These are phyloP conservation scores for Suillus cothurnatus DNA, from an alignment of 768 basidiomycete genomes.

Conservation along the genomic window DNA sequence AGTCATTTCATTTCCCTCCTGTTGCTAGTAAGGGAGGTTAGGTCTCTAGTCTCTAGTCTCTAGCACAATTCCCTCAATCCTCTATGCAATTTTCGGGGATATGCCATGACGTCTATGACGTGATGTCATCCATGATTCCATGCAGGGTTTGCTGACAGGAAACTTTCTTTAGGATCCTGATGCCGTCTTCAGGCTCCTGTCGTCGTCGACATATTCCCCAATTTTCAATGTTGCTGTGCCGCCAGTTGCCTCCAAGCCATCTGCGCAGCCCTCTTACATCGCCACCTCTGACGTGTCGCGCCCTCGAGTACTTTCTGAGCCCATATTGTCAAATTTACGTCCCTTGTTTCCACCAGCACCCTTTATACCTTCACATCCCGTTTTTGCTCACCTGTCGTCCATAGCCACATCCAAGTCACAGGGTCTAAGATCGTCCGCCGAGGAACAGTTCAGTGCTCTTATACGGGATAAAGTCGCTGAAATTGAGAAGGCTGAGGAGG, in stretches of 20 bases:
- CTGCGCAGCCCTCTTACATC: conserved; percentile 29
- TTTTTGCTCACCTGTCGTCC: conserved; percentile 64
- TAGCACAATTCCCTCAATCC: conserved; percentile 4
- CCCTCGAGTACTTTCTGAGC: conserved; percentile 22
- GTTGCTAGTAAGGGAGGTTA: background rate
- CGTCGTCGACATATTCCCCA: conserved; percentile 46
- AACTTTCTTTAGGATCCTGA: conserved; percentile 27
- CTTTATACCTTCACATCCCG: conserved; percentile 73
- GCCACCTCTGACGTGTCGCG: conserved; percentile 32
- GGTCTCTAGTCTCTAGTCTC: background rate
- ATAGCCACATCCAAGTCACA: conserved; percentile 59
- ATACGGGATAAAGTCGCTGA: conserved; percentile 56
- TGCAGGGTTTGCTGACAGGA: conserved; percentile 10
- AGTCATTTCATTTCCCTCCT: conserved; percentile 38
- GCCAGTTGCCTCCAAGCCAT: conserved; percentile 22
- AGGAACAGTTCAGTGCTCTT: conserved; percentile 56
- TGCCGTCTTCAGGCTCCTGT: conserved; percentile 27
- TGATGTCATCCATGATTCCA: background rate
- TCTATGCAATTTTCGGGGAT: background rate
- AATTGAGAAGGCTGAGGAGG: conserved; percentile 56
- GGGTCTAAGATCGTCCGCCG: conserved; percentile 54
- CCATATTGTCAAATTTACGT: conserved; percentile 54
- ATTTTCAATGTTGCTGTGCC: conserved; percentile 51
- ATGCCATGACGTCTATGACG: conserved; percentile 5
- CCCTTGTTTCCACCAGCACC: conserved; percentile 75